Base-by-base conservation (phyloP, 176 grass and related monocot species). In the Hordeum vulgare region DNA sequence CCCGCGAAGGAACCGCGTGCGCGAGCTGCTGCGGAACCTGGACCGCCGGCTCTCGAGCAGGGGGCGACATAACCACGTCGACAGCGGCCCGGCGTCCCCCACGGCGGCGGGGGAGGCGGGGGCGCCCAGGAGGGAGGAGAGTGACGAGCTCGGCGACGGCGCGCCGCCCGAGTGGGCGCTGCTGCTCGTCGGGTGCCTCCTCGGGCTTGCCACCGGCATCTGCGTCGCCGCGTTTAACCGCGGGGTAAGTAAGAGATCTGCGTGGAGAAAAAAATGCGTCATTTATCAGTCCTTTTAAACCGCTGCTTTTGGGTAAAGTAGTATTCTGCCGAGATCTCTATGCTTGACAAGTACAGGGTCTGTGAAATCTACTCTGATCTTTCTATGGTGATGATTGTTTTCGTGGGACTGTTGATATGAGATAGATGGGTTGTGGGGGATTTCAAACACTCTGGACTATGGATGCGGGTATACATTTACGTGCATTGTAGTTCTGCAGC, bases 91-190 rank as follows among this genome's bases (percentile, higher is more conserved):
- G 18, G 67, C 47, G 27, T 37, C 40, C 8, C 54, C 76, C 2
- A 35, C 71, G 24, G 33, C 8, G 29, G 21, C 64, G n/a, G 85
- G 47, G 39, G 83, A 85, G 74, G 47, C 75, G 8, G 66, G 28
- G 12, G 60, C 49, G 3, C 80, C 90, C 37, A 74, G 83, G 85
- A 71, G 91, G 73, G 71, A 74, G 45, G 89, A 94, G 9, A 84
- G 78, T 14, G 96, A 95, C 66, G 91, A 86, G 60, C 87, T 99
- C 53, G 89, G 87, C 1, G 93, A 99, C 11, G 96, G 96, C 5
- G 96, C 96, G 33, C 96, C 96, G 49, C 96, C 96, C n/a, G 96
- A 99, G 77, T 99, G 96, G 96, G 96, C 93, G 37, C 57, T 99
- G 47, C 85, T 99, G 80, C 93, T 99, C 23, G 92, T 99, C 11